Percentiles rank a stretch among this genome's conserved stretches.
phyloP scores from a whole-genome alignment of 306 rosid genomes.

The Cucumis melo region DNA sequence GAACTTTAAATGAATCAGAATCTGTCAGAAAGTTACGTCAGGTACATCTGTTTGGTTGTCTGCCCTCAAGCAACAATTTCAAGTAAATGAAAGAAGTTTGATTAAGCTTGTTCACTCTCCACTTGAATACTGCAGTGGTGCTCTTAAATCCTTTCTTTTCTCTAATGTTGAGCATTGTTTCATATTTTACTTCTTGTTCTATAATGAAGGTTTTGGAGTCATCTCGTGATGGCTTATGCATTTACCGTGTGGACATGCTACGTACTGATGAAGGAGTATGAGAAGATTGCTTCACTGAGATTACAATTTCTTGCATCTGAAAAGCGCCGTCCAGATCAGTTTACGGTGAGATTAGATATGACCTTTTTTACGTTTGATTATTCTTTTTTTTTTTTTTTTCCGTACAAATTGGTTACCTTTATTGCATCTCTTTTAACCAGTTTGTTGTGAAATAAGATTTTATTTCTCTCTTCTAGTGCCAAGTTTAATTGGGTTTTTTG shows the following conservation, averaged over 20 bases:
- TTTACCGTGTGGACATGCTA: slow-evolving; percentile 86
- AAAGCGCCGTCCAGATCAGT: slow-evolving; percentile 85
- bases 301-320: slow-evolving; percentile 70
- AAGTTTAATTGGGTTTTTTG: background rate
- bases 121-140: background rate
- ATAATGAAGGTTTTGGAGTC: slow-evolving; percentile 65
- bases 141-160: background rate
- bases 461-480: background rate
- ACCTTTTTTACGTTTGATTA: background rate
- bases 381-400: too few relatives aligned
- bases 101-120: background rate
- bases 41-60: background rate
- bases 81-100: background rate
- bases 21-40: background rate
- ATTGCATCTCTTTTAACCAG: background rate
- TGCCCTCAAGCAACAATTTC: background rate
- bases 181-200: background rate
- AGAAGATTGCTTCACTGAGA: slow-evolving; percentile 56
- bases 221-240: slow-evolving; percentile 65
- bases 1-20: background rate
- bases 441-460: background rate
- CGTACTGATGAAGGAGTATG: slow-evolving; percentile 69
- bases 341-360: slow-evolving; percentile 35
- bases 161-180: background rate
- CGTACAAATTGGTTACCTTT: background rate